These are phyloP conservation scores for Dactylonectria estremocensis DNA, from an alignment of 2,329 filamentous ascomycete genomes.

Conservation along the genomic window DNA sequence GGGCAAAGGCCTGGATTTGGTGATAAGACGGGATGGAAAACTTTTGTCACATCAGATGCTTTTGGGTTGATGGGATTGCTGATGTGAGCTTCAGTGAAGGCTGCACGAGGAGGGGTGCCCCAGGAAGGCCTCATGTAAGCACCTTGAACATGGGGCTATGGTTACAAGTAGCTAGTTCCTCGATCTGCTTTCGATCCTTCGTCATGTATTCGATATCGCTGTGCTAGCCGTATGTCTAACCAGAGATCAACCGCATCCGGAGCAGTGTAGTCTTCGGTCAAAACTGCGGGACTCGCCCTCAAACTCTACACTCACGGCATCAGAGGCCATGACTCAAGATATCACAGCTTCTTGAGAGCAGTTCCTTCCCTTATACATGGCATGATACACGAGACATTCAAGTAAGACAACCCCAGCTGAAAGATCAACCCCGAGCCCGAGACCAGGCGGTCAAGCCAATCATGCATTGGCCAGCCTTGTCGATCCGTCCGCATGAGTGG, in stretches of 20 bases:
- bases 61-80: background rate
- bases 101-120: background rate
- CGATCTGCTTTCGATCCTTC: background rate
- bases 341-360: no score
- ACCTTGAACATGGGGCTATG: background rate
- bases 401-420: background rate
- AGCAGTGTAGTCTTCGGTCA: background rate
- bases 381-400: background rate
- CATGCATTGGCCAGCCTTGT: background rate
- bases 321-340: background rate
- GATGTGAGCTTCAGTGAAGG: background rate
- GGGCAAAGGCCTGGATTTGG: background rate
- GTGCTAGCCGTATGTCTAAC: no score
- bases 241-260: background rate
- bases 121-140: background rate
- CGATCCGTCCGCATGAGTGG: slow-evolving; percentile 5
- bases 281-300: background rate
- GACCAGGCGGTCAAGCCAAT: slow-evolving; percentile 3
- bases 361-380: background rate
- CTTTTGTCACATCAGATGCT: background rate
- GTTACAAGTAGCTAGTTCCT: background rate
- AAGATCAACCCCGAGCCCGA: background rate
- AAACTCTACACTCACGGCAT: no score
- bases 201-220: background rate
- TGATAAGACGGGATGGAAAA: background rate